phyloP scores from a whole-genome alignment of 1,284 basidiomycete genomes.

The Macrocystidia cucumis region DNA sequence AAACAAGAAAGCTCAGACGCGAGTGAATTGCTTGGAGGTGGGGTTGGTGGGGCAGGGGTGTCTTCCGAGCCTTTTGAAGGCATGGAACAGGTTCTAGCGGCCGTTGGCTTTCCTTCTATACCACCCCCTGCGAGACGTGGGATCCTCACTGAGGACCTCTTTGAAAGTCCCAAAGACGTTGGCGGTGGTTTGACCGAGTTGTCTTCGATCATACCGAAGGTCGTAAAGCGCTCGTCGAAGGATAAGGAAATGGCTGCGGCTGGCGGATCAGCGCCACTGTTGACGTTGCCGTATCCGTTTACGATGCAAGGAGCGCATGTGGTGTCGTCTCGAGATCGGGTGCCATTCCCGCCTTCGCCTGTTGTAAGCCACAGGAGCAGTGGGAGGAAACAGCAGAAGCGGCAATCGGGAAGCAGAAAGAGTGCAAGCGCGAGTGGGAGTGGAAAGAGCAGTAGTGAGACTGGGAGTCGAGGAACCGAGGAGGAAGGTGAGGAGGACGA shows the following conservation, averaged over 20 bases:
- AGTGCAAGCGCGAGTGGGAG: conserved; percentile 11
- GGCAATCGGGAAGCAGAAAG: conserved; percentile 10
- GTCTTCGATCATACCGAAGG: conserved; percentile 34
- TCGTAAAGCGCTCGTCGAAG: conserved; percentile 28
- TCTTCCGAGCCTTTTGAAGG: conserved; percentile 34
- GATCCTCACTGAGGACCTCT: conserved; percentile 53
- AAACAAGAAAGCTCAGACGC: conserved; percentile 20
- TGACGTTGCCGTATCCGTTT: conserved; percentile 57
- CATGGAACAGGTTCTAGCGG: conserved; percentile 61
- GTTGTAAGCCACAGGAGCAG: conserved; percentile 27
- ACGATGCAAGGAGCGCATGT: conserved; percentile 43
- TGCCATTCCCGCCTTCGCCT: conserved; percentile 67
- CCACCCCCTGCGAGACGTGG: conserved; percentile 45
- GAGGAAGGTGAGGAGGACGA: conserved; percentile 25
- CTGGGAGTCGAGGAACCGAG: conserved; percentile 18
- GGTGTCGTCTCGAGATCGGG: conserved; percentile 45
- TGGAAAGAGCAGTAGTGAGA: conserved; percentile 12
- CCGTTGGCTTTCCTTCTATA: conserved; percentile 49
- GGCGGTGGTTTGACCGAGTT: conserved; percentile 20
- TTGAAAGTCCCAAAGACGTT: conserved; percentile 39
- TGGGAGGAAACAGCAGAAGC: conserved; percentile 11
- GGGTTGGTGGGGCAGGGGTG: conserved; percentile 9
- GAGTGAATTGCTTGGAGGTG: conserved; percentile 14
- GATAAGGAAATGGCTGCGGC: conserved; percentile 23
- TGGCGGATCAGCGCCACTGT: conserved; percentile 27